Evolutionary conservation across 352 stramenopile genomes (phyloP).

Genomic region (Phytopythium montanum): DNA sequence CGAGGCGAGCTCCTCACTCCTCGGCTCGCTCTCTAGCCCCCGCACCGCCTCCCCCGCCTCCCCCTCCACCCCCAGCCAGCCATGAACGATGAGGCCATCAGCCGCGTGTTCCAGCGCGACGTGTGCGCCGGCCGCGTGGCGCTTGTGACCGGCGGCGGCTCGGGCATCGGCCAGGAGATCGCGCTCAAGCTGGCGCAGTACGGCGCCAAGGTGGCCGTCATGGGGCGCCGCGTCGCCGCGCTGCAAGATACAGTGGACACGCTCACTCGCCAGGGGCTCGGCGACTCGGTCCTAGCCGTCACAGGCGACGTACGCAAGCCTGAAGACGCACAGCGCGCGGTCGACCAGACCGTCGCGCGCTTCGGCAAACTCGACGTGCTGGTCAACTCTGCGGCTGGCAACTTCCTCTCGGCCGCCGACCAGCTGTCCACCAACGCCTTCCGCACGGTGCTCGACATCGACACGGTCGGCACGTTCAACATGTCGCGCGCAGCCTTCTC

Average conservation of each 20-base stretch:
- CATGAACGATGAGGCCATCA: slow-evolving; percentile 54
- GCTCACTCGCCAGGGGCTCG: slow-evolving; percentile 41
- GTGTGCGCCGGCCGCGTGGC: slow-evolving; percentile 70
- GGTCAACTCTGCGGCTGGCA: slow-evolving; percentile 93
- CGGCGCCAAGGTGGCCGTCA: slow-evolving; percentile 91
- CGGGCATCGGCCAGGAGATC: slow-evolving; percentile 94
- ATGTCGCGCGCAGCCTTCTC: slow-evolving; percentile 91
- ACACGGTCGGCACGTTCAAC: slow-evolving; percentile 95
- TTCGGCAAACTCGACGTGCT: slow-evolving; percentile 92
- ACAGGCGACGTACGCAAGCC: slow-evolving; percentile 86
- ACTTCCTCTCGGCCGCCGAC: slow-evolving; percentile 90
- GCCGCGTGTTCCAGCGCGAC: slow-evolving; percentile 52
- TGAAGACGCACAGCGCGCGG: slow-evolving; percentile 70
- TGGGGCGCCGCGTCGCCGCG: slow-evolving; percentile 89
- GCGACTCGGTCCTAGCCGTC: slow-evolving; percentile 29
- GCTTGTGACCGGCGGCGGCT: slow-evolving; percentile 93
- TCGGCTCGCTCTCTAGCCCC: background rate
- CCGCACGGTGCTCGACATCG: slow-evolving; percentile 96
- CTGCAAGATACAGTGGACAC: slow-evolving; percentile 81
- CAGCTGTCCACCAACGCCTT: slow-evolving; percentile 93
- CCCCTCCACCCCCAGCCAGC: background rate
- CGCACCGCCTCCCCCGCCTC: background rate
- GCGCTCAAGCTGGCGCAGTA: slow-evolving; percentile 89
- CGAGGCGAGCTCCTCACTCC: background rate
- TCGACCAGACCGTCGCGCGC: slow-evolving; percentile 64